Evolutionary conservation across 371 early-diverging fungal genomes (phyloP).

Genomic region (Apophysomyces trapeziformis): DNA sequence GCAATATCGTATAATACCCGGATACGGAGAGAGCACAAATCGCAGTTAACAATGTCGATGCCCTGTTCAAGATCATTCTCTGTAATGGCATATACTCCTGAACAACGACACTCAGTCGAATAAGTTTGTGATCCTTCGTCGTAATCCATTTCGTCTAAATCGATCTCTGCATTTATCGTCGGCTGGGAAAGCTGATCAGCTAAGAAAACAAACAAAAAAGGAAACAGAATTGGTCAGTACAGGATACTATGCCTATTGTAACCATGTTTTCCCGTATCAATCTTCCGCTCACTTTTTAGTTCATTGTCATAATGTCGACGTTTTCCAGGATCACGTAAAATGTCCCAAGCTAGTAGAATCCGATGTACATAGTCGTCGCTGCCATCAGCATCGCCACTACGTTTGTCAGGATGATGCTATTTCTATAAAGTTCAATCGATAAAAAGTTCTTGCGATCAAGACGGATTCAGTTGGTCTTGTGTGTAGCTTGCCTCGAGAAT

Average conservation of each 20-base stretch:
- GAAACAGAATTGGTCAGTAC: no score
- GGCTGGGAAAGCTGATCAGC: constrained; percentile 12
- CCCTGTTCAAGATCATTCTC: constrained; percentile 58
- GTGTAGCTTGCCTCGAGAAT: constrained; percentile 43
- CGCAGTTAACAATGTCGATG: constrained; percentile 54
- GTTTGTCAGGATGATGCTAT: constrained; percentile 61
- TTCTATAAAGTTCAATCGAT: not conserved
- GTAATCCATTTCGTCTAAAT: constrained; percentile 52
- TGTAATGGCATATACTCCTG: constrained; percentile 52
- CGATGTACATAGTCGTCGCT: constrained; percentile 32
- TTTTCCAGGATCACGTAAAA: constrained; percentile 33
- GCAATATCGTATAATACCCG: constrained; percentile 56
- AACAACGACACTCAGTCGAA: constrained; percentile 55
- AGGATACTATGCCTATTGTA: no score
- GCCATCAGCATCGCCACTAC: constrained; percentile 16
- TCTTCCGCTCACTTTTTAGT: constrained; percentile 33
- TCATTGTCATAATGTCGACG: constrained; percentile 48
- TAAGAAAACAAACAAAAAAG: not conserved
- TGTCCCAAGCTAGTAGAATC: constrained; percentile 54
- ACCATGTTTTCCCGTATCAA: not conserved
- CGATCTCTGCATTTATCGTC: constrained; percentile 48
- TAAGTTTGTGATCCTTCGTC: constrained; percentile 32
- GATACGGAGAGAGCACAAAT: constrained; percentile 57
- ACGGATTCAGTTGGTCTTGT: not conserved
- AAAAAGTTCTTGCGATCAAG: not conserved